These are phyloP conservation scores for Eimeria praecox DNA, from an alignment of 169 alveolate species.

Conservation along the genomic window DNA sequence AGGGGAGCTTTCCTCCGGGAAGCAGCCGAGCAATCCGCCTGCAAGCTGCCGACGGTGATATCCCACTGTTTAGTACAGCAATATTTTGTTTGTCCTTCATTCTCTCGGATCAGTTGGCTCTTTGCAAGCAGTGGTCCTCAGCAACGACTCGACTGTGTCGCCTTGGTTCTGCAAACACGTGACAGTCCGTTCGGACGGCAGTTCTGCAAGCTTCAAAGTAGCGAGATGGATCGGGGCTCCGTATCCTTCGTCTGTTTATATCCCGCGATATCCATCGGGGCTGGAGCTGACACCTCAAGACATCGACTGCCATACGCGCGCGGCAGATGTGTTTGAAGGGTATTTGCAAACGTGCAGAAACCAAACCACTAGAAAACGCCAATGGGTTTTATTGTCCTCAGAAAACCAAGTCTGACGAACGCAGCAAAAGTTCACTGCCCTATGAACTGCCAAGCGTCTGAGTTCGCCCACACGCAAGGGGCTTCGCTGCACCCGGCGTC, in stretches of 20 bases:
- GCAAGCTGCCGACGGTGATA: constrained; percentile 85
- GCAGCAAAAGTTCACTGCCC: constrained; percentile 86
- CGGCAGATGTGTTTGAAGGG: constrained; percentile 88
- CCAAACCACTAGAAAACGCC: not conserved
- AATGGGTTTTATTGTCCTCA: not conserved
- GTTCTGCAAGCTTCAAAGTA: constrained; percentile 82
- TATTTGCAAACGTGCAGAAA: not conserved
- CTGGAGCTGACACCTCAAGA: constrained; percentile 90
- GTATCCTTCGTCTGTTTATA: constrained; percentile 73
- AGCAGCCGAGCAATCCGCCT: constrained; percentile 82
- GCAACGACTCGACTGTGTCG: constrained; percentile 84
- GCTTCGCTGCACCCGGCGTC: constrained; percentile 89
- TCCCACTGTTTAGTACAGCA: not conserved
- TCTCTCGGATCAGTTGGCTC: constrained; percentile 78
- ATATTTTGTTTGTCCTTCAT: not conserved
- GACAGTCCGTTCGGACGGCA: constrained; percentile 85
- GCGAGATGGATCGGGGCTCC: constrained; percentile 88
- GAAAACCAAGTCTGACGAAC: constrained; percentile 24
- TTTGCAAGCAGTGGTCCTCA: constrained; percentile 82
- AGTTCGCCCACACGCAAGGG: constrained; percentile 84
- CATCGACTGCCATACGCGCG: constrained; percentile 91
- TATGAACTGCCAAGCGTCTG: constrained; percentile 86
- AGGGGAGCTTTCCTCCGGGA: constrained; percentile 77
- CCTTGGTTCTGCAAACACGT: constrained; percentile 88
- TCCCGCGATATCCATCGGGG: constrained; percentile 85